Evolutionary conservation across 495 filamentous ascomycete genomes (phyloP), one percentile per base, ranked within the genome.

Genomic region (Penicillium pancosmium): DNA sequence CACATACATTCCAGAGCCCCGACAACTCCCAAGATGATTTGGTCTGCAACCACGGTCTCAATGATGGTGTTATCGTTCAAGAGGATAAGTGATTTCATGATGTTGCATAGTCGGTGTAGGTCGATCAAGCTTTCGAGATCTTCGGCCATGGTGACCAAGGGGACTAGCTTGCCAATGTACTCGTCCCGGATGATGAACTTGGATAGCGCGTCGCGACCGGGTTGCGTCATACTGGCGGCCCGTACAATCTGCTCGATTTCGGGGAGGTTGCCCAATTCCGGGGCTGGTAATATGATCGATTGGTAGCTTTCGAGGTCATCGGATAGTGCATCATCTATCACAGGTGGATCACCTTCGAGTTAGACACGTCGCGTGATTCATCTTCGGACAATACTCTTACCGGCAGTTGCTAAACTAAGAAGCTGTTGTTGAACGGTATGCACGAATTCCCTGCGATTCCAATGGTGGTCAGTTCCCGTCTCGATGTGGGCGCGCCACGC

Each of bases 41-140:
- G 85, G 75, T 98, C 95, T 8, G 89, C 90, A 8, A 98, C 93
- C 47, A 92, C 90, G 49, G 89, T 86, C 70, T 98, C 94, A 60
- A 98, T 96, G 57, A 98, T 96, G 55, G 85, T 78, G 36, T 88
- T 96, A 67, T 98, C 95, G 70, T 98, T 98, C 21, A 98, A 83
- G 46, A 98, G 79, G 50, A 98, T 91, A 36, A 97, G 82, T 53
- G 86, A 89, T 79, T 98, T 98, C 92, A 97, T 96, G 70, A 98
- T 96, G 68, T 92, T 96, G 86, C 94, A 98, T 19, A 98, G 77
- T 31, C 88, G 84, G 69, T 98, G 95, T 31, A 98, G 78, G 66
- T 97, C 93, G 0, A 81, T 67, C 33, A 96, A 75, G 60, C 89
- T 92, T 70, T 98, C 92, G 56, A 96, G 79, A 68, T 97, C 91